Base-by-base conservation (phyloP, 1,139 yeast genomes). In the Blastobotrys raffinosifermentans region DNA sequence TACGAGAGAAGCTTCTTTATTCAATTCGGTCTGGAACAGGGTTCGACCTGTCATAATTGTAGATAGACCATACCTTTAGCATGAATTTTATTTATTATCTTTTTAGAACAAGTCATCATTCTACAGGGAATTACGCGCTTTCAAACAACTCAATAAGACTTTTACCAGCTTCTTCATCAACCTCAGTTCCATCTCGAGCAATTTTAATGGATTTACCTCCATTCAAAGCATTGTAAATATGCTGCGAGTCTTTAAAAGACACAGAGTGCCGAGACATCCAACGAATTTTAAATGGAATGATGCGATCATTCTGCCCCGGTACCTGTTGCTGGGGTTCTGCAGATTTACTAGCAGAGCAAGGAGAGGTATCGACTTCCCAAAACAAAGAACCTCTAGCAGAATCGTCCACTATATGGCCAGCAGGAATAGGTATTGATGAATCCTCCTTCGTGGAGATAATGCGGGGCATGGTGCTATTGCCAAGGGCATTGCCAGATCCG, bases 11-110 rank as follows among this genome's bases (percentile, higher is more conserved):
- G 55, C 60, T 91, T 36, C 57, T 85, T 22, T 84, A 82, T 55
- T 78, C 94, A 1, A 86, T 91, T 35, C 75, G 76, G 41, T 71
- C 87, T 0, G 86, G 78, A 8, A 87, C 96, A 1, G 84, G 96
- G 2, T 89, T 89, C 60, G 96, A 89, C 53, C 66, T 89, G 44
- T 78, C 87, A 0, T 79, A 6, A 18, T 16, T 5, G 8, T n/a
- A 14, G 3, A 14, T 14, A 9, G 15, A 26, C 10, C 4, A 18
- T 10, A 4, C 9, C 15, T 26, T 4, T 4, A 26, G 17, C 8
- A 25, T 25, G 13, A 25, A n/a, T 14, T 16, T 16, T 29, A 7
- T 18, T 16, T n/a, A 3, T 25, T 9, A 19, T 15, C 26, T 14
- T 15, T 32, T 17, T 25, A 26, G 19, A 26, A 26, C 22, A 8